Evolutionary conservation across 352 stramenopile genomes (phyloP).

Genomic region (Phytophthora idaei): DNA sequence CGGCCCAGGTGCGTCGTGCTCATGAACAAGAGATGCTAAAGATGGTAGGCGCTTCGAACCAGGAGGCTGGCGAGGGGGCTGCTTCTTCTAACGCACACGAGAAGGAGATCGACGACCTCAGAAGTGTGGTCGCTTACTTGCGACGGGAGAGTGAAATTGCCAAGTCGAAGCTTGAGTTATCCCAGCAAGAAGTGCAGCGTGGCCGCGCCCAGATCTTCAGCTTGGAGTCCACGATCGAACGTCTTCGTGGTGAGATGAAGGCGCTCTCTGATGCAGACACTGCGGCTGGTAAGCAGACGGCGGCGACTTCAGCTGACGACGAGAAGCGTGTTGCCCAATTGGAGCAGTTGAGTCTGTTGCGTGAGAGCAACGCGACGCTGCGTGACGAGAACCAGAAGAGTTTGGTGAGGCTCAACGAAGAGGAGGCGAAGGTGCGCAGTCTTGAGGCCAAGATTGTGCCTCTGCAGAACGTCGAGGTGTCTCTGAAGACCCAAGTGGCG

Average conservation of each 20-base stretch:
- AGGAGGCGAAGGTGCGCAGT: slow-evolving; percentile 52
- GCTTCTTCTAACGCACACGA: slow-evolving; percentile 33
- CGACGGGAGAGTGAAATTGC: slow-evolving; percentile 73
- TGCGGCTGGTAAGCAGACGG: slow-evolving; percentile 18
- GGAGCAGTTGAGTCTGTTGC: slow-evolving; percentile 75
- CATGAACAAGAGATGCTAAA: slow-evolving; percentile 65
- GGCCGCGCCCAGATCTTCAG: slow-evolving; percentile 55
- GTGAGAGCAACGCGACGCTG: slow-evolving; percentile 81
- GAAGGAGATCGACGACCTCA: slow-evolving; percentile 76
- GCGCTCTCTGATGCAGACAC: slow-evolving; percentile 27
- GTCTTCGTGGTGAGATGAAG: slow-evolving; percentile 70
- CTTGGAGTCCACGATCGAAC: slow-evolving; percentile 63
- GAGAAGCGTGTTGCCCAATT: slow-evolving; percentile 69
- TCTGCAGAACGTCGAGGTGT: slow-evolving; percentile 47
- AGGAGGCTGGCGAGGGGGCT: slow-evolving; percentile 35
- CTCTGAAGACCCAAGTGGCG: slow-evolving; percentile 58
- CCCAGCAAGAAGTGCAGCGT: slow-evolving; percentile 70
- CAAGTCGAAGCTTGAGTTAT: slow-evolving; percentile 71
- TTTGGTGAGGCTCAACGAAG: slow-evolving; percentile 52
- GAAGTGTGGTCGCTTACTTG: slow-evolving; percentile 73
- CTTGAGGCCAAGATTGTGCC: slow-evolving; percentile 63
- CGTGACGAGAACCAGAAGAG: slow-evolving; percentile 75
- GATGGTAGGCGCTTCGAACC: slow-evolving; percentile 18
- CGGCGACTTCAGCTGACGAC: slow-evolving; percentile 25
- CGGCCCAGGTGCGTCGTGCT: slow-evolving; percentile 57